Base-by-base conservation (phyloP, 768 basidiomycete species). In the Leccinum longicurvipes region DNA sequence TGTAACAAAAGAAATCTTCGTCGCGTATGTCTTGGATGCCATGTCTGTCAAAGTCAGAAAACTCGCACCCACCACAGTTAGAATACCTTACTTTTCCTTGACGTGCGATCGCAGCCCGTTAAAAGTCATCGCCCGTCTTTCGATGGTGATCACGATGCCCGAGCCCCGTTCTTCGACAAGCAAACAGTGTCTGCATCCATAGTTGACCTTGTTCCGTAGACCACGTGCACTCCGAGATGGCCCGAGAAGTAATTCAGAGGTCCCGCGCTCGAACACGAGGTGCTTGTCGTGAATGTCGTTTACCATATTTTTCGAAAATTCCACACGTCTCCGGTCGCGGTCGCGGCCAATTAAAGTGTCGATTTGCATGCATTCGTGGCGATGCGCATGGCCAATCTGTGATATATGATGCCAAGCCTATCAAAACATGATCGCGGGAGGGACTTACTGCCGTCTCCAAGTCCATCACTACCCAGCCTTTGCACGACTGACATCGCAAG, bases 361-460 rank as follows among this genome's bases (percentile, higher is more conserved):
- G 48, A 87, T 60, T 19, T 73, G 46, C 78, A 82, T 82, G 8
- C 70, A 62, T 0, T 82, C 76, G 59, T 89, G 87, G n/a, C 87
- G 79, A 57, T 84, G 82, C 41, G 77, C 78, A 65, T 89, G 87
- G 0, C 82, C 81, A 31, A 79, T 69, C 86, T 88, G 63, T n/a
- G n/a, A 45, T 25, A 4, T 7, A 4, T 7, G 14, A 41, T 41
- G n/a, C n/a, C 10, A 5, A 45, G 46, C 11, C 2, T 3, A 31
- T 63, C 50, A 54, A 10, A 19, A 21, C 24, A 21, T 14, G 21
- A 23, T 14, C 23, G 19, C 17, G 12, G 24, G 21, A 19, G 23
- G 3, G 21, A 60, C 80, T 51, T 61, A 84, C 86, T 29, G 86
- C 70, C 49, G 64, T 75, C 6, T 69, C 61, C 34, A 77, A 73